Conservation (phyloP, 495 filamentous ascomycete genomes). For the Daldinia grandis region DNA sequence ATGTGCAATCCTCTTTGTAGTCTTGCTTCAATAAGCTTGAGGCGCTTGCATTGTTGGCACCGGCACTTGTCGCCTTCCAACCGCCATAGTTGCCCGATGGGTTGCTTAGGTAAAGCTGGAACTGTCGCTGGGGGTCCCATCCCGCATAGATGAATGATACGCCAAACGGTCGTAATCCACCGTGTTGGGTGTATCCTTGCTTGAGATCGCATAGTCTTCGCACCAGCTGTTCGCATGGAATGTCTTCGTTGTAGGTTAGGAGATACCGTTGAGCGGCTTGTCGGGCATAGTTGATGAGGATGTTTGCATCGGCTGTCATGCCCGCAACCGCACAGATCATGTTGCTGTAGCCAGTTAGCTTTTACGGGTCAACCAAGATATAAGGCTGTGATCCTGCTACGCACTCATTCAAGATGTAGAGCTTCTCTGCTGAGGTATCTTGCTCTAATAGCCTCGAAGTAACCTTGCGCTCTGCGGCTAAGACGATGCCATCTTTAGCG, state of each 20-base stretch:
- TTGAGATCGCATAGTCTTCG: constrained; percentile 97
- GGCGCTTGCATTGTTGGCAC: constrained; percentile 97
- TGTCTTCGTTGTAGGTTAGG: constrained; percentile 99
- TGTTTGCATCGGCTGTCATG: constrained; percentile 99
- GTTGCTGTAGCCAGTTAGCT: constrained; percentile 68
- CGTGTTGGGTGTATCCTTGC: constrained; percentile 99
- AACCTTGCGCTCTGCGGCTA: constrained; percentile 98
- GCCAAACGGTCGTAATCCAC: constrained; percentile 95
- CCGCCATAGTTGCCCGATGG: constrained; percentile 99
- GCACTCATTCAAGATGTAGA: constrained; percentile 98
- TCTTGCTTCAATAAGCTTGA: constrained; percentile 99
- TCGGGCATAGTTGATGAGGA: constrained; percentile 99
- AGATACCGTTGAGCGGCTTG: constrained; percentile 97
- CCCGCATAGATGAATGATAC: constrained; percentile 99
- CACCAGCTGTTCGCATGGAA: constrained; percentile 98
- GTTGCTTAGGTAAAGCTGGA: constrained; percentile 99
- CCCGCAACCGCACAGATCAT: constrained; percentile 99
- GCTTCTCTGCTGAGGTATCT: constrained; percentile 99
- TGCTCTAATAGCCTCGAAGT: constrained; percentile 99
- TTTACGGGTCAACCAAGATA: neutral
- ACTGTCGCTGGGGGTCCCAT: constrained; percentile 92
- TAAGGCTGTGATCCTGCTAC: constrained; percentile 34
- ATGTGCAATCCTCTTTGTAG: constrained; percentile 95
- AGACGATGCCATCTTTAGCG: constrained; percentile 96
- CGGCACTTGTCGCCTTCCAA: constrained; percentile 98